These are phyloP conservation scores for Aspergillus sclerotiicarbonarius DNA, from an alignment of 495 filamentous ascomycete genomes.

Conservation along the genomic window DNA sequence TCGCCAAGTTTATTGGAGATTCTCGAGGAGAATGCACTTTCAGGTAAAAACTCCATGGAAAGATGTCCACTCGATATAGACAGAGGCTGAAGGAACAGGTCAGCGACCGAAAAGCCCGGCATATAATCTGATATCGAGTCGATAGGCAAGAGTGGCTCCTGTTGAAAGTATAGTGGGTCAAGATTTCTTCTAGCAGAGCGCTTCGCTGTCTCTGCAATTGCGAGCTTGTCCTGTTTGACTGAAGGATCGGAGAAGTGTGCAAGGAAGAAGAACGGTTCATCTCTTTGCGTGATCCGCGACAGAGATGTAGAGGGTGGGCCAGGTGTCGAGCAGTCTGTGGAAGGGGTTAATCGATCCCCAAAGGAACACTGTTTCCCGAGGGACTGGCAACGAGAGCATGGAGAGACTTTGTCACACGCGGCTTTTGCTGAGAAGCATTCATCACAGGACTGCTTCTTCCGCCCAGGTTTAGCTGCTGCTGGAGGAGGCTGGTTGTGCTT, in stretches of 20 bases:
- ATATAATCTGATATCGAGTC: conserved; percentile 19
- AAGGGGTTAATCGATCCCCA: conserved; percentile 3
- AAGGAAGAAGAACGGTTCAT: conserved; percentile 33
- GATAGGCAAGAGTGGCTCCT: conserved; percentile 30
- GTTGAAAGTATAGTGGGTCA: conserved; percentile 30
- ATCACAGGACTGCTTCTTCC: conserved; percentile 37
- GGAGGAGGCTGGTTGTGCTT: conserved; percentile 34
- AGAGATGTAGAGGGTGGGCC: conserved; percentile 49
- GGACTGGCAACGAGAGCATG: conserved; percentile 30
- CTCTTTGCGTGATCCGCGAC: conserved; percentile 45
- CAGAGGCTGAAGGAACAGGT: conserved; percentile 17
- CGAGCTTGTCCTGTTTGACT: conserved; percentile 33
- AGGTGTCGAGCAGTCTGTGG: conserved; percentile 6
- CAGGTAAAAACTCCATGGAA: conserved; percentile 18
- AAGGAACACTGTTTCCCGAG: conserved; percentile 29
- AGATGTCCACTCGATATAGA: conserved; percentile 20
- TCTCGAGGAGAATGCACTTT: conserved; percentile 25
- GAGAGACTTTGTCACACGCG: conserved; percentile 29
- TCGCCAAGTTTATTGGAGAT: conserved; percentile 32
- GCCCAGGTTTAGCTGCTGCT: conserved; percentile 31
- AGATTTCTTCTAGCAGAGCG: conserved; percentile 33
- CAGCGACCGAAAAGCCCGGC: conserved; percentile 13
- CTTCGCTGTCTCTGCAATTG: conserved; percentile 37
- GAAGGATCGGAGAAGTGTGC: conserved; percentile 34
- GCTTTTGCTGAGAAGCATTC: conserved; percentile 30